Evolutionary conservation across 768 basidiomycete genomes (phyloP), one percentile per base, ranked within the genome.

Genomic region (Rhizopogon salebrosus): DNA sequence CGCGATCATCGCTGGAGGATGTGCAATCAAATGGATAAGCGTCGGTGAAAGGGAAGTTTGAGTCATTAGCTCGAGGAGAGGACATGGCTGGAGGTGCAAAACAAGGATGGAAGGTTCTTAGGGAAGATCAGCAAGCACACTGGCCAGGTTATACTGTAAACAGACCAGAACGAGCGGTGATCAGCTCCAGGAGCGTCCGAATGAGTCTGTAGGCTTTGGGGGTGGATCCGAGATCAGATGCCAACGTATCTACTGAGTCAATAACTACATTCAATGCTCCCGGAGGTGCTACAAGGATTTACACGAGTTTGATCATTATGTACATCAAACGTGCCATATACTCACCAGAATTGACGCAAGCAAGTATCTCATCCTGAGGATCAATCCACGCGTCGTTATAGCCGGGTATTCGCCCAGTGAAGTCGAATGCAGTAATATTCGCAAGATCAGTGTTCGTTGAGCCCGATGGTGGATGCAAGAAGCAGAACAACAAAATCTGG

Each of bases 211-310:
- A 82, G 1, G 81, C 72, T 56, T 75, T 72, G 5, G 85, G 66
- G 22, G 74, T 52, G 11, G 87, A 83, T 10, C 73, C 76, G 22
- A 80, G 62, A 61, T 91, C 86, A 9, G 78, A 72, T 4, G 75
- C 62, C 22, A 92, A 67, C 4, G 82, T 85, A 58, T 90, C 85
- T 16, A 83, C 67, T 18, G 88, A 88, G 64, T 93, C 92, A 34
- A 93, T 74, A 48, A 87, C 64, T 22, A 90, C 77, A 55, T 75
- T 78, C 26, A 88, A 53, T n/a, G 84, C 73, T 27, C 76, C 74
- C 27, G 72, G 37, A 27, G 74, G 59, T 41, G 67, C 78, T 78
- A 63, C 48, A 42, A 60, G 14, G 22, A 34, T 34, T 16, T 23
- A 31, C 36, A 37, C 14, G 5, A 46, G 31, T 46, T 14, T 22